Base-by-base conservation (phyloP, 352 stramenopile species). In the Phytophthora kernoviae region DNA sequence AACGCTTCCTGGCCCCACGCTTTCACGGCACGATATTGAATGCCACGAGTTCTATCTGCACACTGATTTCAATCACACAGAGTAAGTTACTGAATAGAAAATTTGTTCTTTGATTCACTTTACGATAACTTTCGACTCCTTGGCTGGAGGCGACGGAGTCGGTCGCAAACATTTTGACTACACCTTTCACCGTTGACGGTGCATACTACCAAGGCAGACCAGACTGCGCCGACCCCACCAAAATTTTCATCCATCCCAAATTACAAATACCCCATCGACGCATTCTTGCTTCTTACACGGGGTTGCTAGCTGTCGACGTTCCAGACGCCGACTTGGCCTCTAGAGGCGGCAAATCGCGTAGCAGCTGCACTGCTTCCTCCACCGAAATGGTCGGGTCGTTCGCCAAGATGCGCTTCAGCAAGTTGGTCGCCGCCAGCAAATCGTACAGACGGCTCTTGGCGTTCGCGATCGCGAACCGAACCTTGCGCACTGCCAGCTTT, bases 391-490 rank as follows among this genome's bases (percentile, higher is more conserved):
- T 65, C 7, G 69, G 70, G 36, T 70, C 65, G 1, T 58, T 44
- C 14, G 39, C 56, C 1, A 75, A 41, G 44, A 77, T 47, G 17
- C 69, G 67, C 60, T 83, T 78, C 20, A 70, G 48, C 43, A 84
- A 30, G 32, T 80, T 82, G 14, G 72, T 82, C 1, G 46, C 42
- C 12, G 72, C 58, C 14, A 85, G 51, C 27, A 82, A 46, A 24
- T 82, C 69, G 34, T 73, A 53, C 5, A 81, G 42, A 15, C 60
- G 56, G 42, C 62, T 58, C 20, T 79, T 79, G 17, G 72, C 72
- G 34, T 81, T 79, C 5, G 68, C 58, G 37, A 84, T 69, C 11
- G 68, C 72, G 26, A 84, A 75, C 8, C 54, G 50, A 30, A 79
- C 55, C 14, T 76, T 55, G 21, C 68, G 65, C 32, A 77, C 65